These are phyloP conservation scores for Cystofilobasidium ferigula DNA, from an alignment of 768 basidiomycete genomes.

Conservation along the genomic window DNA sequence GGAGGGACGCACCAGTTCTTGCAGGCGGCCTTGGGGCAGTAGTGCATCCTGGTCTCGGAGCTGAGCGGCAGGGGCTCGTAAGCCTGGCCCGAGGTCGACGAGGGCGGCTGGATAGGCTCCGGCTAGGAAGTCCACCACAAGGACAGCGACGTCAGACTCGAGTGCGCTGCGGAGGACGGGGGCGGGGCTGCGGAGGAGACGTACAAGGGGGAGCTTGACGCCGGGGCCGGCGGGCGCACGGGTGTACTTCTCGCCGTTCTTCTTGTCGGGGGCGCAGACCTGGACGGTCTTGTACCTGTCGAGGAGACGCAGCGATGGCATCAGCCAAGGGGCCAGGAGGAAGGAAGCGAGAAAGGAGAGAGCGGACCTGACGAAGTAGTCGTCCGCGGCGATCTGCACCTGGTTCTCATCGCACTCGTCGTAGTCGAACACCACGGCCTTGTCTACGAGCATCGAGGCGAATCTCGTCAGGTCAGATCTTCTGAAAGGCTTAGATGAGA, in stretches of 20 bases:
- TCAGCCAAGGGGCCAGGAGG: background rate
- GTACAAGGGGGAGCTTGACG: background rate
- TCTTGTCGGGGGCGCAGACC: background rate
- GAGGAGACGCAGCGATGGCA: background rate
- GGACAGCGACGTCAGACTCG: background rate
- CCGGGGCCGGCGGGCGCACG: background rate
- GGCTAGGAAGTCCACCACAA: background rate
- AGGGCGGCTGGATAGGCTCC: background rate
- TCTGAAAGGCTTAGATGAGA: background rate
- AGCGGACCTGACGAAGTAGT: slow-evolving; percentile 20
- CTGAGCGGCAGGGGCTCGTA: slow-evolving; percentile 22
- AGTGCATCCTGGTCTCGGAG: slow-evolving; percentile 10
- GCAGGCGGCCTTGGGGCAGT: slow-evolving; percentile 20
- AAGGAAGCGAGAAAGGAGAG: background rate
- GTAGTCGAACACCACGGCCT: slow-evolving; percentile 11
- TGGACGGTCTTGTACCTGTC: background rate
- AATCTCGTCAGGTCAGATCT: background rate
- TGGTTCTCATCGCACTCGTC: slow-evolving; percentile 21
- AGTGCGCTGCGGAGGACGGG: background rate
- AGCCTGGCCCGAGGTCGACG: slow-evolving; percentile 9
- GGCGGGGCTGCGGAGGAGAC: background rate
- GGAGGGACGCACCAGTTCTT: slow-evolving; percentile 9
- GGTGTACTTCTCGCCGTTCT: background rate
- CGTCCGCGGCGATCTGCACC: slow-evolving; percentile 10
- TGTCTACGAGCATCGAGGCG: slow-evolving; percentile 9